Base-by-base conservation (phyloP, 768 basidiomycete species). In the Suillus subluteus region DNA sequence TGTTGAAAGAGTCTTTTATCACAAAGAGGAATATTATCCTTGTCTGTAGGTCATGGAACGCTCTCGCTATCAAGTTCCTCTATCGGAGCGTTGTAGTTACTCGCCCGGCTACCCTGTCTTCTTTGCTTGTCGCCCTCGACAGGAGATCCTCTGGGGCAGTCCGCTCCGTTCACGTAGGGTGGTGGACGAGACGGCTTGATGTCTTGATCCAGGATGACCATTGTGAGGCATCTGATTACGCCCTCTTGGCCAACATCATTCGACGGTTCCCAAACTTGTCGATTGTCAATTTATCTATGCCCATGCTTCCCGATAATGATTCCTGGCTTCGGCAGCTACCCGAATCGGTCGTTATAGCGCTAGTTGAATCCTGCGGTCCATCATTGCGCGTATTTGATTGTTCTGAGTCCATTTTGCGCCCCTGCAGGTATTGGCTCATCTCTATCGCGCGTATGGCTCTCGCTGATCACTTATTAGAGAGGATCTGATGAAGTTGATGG, bases 131-230 rank as follows among this genome's bases (percentile, higher is more conserved):
- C 40, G 67, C 72, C 12, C 65, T 75, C 23, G 58, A 69, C 54
- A 65, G 52, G 52, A 56, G 58, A 13, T 11, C 64, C 32, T 62
- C 62, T 55, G 64, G 61, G 56, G 16, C 62, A 32, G 61, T 62
- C 37, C 41, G 55, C 55, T 67, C 52, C 48, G 65, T 55, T 48
- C 52, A 63, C 32, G 62, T 67, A 13, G 75, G 74, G 37, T 71
- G 72, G 72, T 75, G 75, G 75, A 70, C 75, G 26, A 75, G 61
- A 61, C 67, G 75, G 40, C 64, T 75, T 37, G 75, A 75, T 59
- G 65, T 75, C 12, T 54, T 73, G 58, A 69, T 77, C 26, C 62
- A 68, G 13, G 71, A 74, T 40, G 71, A 77, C n/a, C 71, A 62
- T 26, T 75, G 74, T 41, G 72, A 75, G 54, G 46, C 68, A 41